Evolutionary conservation across 164 flowering plant genomes (phyloP).

Genomic region (Warburgia ugandensis): DNA sequence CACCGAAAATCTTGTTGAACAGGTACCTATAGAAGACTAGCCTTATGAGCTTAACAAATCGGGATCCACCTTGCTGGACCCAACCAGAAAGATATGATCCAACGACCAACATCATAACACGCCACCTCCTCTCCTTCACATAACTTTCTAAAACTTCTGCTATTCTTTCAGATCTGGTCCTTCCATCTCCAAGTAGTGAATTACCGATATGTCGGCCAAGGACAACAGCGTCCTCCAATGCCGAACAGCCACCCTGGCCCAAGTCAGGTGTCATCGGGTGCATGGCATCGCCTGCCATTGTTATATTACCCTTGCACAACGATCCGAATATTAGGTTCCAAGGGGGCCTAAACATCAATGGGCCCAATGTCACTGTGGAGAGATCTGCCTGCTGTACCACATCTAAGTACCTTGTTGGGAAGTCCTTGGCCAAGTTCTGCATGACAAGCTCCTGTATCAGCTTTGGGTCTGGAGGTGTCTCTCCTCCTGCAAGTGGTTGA

Average conservation of each 20-base stretch:
- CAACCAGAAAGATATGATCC: conserved; percentile 13
- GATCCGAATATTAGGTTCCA: conserved; percentile 27
- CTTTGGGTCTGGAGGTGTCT: conserved; percentile 5
- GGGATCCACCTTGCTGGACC: not conserved
- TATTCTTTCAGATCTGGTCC: not conserved
- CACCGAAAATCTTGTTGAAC: not conserved
- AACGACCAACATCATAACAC: conserved; percentile 7
- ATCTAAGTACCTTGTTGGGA: conserved; percentile 16
- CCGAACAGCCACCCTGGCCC: conserved; percentile 21
- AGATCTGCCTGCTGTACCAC: conserved; percentile 18
- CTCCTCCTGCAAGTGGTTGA: not conserved
- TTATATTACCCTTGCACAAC: conserved; percentile 15
- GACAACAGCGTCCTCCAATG: conserved; percentile 22
- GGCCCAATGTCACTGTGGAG: conserved; percentile 16
- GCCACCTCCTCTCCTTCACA: conserved; percentile 18
- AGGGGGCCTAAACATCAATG: conserved; percentile 31
- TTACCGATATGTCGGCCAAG: conserved; percentile 13
- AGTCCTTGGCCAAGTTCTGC: conserved; percentile 10
- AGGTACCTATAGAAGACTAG: not conserved
- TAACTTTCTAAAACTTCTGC: conserved; percentile 7
- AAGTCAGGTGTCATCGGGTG: conserved; percentile 26
- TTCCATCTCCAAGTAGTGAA: not conserved
- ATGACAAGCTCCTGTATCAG: conserved; percentile 15
- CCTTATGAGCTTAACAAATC: not conserved
- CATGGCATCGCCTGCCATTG: conserved; percentile 32